Evolutionary conservation across 768 basidiomycete species (phyloP), one percentile per base, ranked within the genome.

Genomic region (Glaciozyma antarctica): DNA sequence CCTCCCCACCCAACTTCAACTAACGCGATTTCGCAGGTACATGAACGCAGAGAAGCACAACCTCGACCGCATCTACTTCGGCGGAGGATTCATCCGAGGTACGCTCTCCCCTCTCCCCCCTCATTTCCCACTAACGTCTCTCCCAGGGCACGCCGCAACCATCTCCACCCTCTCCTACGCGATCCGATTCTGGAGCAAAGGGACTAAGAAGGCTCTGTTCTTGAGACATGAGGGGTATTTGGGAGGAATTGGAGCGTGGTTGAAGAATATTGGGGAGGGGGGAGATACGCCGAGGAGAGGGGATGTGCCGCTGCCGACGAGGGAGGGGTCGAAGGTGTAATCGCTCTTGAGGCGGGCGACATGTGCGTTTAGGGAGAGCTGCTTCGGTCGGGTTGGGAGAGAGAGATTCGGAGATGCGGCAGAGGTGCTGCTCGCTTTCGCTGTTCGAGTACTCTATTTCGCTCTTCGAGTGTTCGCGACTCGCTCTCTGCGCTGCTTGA

Each of bases 1-100:
- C 28, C 53, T 19, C 15, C 17, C 10, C 13, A 24, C 49, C 5
- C n/a, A 6, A 6, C 28, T 38, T 43, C 58, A 56, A 55, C 55
- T 63, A 41, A 55, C 34, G 34, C 26, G 26, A 34, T 10, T 24
- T 13, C 43, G 41, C 75, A 94, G 90, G 55, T 97, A 92, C 77
- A 98, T 99, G 95, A 98, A 99, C 76, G 95, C 95, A 62, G 95
- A 98, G 76, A 98, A 98, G 80, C 95, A 98, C 77, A 86, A 88
- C 72, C 77, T 99, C 65, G 90, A 95, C 73, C 84, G 90, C 75
- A 98, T 99, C 70, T 99, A 97, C 80, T 99, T 98, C 81, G 93
- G 95, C 30, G 95, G 95, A 4, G 97, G 90, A 78, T 99, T 97
- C 79, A 99, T 99, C 77, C 83, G 95, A 81, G 94, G 90, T 90